phyloP scores from a whole-genome alignment of 2,329 filamentous ascomycete species.

The Calonectria hongkongensis region DNA sequence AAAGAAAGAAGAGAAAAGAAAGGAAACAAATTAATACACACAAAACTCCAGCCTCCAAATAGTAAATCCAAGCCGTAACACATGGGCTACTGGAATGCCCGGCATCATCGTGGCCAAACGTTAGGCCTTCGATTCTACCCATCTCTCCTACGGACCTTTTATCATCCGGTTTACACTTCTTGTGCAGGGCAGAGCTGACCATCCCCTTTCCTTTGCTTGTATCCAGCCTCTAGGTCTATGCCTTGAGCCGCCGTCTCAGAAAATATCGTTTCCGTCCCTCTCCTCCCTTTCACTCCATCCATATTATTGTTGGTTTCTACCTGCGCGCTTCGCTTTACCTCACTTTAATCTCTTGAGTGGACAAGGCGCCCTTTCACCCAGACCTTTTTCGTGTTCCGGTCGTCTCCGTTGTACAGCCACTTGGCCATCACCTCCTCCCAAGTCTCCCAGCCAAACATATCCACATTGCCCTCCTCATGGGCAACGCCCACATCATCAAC shows the following conservation, averaged over 20 bases:
- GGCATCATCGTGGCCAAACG: not conserved
- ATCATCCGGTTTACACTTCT: not conserved
- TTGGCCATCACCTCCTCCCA: constrained; percentile 92
- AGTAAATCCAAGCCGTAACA: too few relatives aligned
- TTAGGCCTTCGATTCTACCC: not conserved
- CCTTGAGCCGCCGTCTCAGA: not conserved
- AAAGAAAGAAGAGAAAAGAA: too few relatives aligned
- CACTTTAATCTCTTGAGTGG: constrained; percentile 69
- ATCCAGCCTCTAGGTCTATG: not conserved
- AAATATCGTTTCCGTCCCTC: not conserved
- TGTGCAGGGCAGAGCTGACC: not conserved
- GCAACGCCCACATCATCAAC: constrained; percentile 65
- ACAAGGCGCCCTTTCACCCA: constrained; percentile 93
- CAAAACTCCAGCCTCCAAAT: too few relatives aligned
- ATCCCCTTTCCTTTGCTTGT: too few relatives aligned
- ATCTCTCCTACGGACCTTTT: not conserved
- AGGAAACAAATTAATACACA: too few relatives aligned
- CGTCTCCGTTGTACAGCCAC: constrained; percentile 96
- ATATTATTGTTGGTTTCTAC: too few relatives aligned
- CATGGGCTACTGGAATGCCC: not conserved
- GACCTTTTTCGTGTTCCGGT: constrained; percentile 90
- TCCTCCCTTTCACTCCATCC: not conserved
- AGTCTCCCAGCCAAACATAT: constrained; percentile 93
- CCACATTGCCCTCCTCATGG: constrained; percentile 78
- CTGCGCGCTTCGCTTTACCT: constrained; percentile 4